These are phyloP conservation scores for Xanthoceras sorbifolium DNA, from an alignment of 345 rosid species.

Conservation along the genomic window DNA sequence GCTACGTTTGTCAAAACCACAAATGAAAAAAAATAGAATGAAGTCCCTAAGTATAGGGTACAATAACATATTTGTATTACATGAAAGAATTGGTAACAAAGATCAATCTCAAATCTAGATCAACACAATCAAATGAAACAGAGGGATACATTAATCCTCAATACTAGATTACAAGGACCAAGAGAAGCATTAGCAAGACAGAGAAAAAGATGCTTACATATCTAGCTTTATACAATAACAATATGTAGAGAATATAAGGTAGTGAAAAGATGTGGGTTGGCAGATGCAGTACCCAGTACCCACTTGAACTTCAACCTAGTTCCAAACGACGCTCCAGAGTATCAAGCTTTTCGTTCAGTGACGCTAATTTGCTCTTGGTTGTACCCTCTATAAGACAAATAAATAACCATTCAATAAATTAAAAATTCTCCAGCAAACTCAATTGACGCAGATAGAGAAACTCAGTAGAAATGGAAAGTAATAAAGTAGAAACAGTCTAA, in stretches of 20 bases:
- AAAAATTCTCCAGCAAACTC: too few relatives aligned
- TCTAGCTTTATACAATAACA: background rate
- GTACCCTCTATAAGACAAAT: constrained; percentile 60
- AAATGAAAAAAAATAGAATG: background rate
- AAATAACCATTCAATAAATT: background rate
- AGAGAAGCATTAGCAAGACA: background rate
- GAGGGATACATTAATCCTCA: background rate
- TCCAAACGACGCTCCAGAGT: constrained; percentile 86
- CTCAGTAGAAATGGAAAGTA: background rate
- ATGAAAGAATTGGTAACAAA: background rate
- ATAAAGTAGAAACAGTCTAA: too few relatives aligned
- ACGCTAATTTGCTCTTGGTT: constrained; percentile 81
- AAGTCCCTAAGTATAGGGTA: too few relatives aligned
- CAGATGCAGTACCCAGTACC: constrained; percentile 82
- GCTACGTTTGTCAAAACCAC: background rate
- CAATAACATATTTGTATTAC: background rate
- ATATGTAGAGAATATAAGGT: constrained; percentile 36
- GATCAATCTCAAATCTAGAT: background rate
- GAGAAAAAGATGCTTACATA: constrained; percentile 12
- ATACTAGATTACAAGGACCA: background rate
- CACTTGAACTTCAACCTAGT: constrained; percentile 89
- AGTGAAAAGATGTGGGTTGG: constrained; percentile 78
- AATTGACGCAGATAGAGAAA: constrained; percentile 13
- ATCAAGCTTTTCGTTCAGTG: constrained; percentile 85
- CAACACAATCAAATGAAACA: background rate